These are phyloP conservation scores for Candida ponderosae DNA, from an alignment of 805 yeast species.

Conservation along the genomic window DNA sequence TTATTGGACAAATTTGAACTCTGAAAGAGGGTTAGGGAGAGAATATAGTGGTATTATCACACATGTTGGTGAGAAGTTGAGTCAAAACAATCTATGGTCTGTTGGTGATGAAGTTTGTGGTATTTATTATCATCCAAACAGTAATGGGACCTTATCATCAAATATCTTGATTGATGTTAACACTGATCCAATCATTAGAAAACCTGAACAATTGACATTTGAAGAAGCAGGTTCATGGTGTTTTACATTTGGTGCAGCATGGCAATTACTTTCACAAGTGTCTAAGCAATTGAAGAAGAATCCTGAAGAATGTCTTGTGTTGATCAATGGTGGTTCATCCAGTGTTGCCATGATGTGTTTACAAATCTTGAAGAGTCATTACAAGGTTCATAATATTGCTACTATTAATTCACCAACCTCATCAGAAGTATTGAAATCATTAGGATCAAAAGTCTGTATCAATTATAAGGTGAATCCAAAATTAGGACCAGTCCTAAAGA, in stretches of 20 bases:
- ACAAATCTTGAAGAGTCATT: slow-evolving; percentile 48
- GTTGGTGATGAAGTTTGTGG: slow-evolving; percentile 68
- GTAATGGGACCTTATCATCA: slow-evolving; percentile 52
- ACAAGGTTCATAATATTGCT: slow-evolving; percentile 42
- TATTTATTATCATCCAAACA: slow-evolving; percentile 40
- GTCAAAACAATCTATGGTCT: slow-evolving; percentile 22
- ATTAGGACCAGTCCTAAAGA: slow-evolving; percentile 12
- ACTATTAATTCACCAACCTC: slow-evolving; percentile 53
- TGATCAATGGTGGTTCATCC: slow-evolving; percentile 73
- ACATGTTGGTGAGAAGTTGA: slow-evolving; percentile 43
- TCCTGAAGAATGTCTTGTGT: slow-evolving; percentile 31
- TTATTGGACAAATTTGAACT: slow-evolving; percentile 41
- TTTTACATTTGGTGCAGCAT: slow-evolving; percentile 58
- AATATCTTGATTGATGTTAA: slow-evolving; percentile 47
- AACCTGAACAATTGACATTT: slow-evolving; percentile 37
- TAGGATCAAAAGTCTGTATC: slow-evolving; percentile 47
- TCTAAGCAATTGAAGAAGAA: slow-evolving; percentile 26
- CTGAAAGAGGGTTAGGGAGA: slow-evolving; percentile 61
- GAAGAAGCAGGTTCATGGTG: slow-evolving; percentile 62
- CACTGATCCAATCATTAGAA: slow-evolving; percentile 37
- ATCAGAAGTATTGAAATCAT: slow-evolving; percentile 27
- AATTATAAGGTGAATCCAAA: slow-evolving; percentile 35
- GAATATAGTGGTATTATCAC: slow-evolving; percentile 58
- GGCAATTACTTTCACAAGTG: slow-evolving; percentile 29
- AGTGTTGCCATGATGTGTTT: slow-evolving; percentile 59